Percentiles rank a stretch among this genome's conserved stretches.
These are phyloP conservation scores for Fonsecaea pedrosoi DNA, from an alignment of 2,329 filamentous ascomycete genomes.

Conservation along the genomic window DNA sequence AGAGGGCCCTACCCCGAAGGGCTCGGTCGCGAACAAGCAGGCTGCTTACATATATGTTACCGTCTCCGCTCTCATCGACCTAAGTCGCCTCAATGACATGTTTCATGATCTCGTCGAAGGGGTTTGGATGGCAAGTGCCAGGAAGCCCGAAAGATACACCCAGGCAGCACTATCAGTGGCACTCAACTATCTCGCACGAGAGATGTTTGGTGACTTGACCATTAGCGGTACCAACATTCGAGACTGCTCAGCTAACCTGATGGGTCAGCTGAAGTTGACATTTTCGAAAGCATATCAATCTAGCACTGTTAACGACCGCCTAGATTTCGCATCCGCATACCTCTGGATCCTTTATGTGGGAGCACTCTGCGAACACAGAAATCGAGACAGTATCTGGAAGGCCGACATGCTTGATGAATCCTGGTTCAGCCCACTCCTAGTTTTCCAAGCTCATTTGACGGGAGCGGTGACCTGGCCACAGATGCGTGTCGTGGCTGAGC, in stretches of 20 bases:
- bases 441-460: background rate
- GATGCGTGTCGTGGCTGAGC: constrained; percentile 3
- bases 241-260: background rate
- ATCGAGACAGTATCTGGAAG: background rate
- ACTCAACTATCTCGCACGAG: constrained; percentile 11
- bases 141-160: constrained; percentile 7
- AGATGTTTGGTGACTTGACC: constrained; percentile 10
- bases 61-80: background rate
- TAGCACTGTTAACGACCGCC: background rate
- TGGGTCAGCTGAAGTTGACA: background rate
- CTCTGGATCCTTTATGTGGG: constrained; percentile 11
- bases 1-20: background rate
- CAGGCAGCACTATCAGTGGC: constrained; percentile 2
- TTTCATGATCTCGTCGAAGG: constrained; percentile 13
- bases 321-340: constrained; percentile 4
- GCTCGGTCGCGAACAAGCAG: background rate
- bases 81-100: constrained; percentile 17
- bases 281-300: background rate
- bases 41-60: constrained; percentile 2
- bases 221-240: background rate
- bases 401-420: background rate
- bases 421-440: constrained; percentile 4
- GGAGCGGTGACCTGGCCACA: constrained; percentile 1
- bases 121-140: constrained; percentile 8
- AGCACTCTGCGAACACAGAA: constrained; percentile 10